Conservation (phyloP, 305 asterid species). For the Petunia hybrid region DNA sequence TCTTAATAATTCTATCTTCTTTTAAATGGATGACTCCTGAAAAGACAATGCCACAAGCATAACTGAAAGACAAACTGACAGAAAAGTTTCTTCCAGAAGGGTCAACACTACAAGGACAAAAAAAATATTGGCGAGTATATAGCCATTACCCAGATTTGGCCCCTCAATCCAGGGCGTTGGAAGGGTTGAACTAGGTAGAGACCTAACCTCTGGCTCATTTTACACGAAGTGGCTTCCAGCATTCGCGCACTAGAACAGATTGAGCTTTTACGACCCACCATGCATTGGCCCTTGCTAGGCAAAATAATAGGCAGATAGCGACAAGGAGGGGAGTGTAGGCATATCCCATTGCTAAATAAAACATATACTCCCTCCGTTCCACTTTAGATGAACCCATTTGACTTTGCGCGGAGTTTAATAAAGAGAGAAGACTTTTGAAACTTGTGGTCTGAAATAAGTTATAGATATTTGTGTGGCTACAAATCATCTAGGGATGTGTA, state of each 20-base stretch:
- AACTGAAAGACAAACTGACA: conserved; percentile 1
- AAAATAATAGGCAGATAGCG: conserved; percentile 23
- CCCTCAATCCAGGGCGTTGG: conserved; percentile 38
- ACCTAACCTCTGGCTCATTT: conserved; percentile 36
- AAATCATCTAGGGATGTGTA: no score
- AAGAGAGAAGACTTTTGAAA: no score
- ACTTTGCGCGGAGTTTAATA: no score
- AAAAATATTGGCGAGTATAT: neutral
- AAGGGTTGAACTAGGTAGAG: conserved; percentile 36
- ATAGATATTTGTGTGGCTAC: no score
- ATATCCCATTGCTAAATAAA: neutral
- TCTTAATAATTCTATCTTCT: conserved; percentile 20
- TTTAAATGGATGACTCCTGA: conserved; percentile 10
- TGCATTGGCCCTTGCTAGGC: conserved; percentile 28
- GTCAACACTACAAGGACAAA: neutral
- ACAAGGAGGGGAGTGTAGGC: conserved; percentile 18
- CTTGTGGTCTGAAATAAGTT: no score
- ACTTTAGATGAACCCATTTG: no score
- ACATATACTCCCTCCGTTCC: neutral
- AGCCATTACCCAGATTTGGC: conserved; percentile 36
- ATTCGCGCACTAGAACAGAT: conserved; percentile 36
- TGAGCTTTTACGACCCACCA: conserved; percentile 35
- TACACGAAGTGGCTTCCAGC: conserved; percentile 39
- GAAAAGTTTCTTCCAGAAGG: conserved; percentile 6
- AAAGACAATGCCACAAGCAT: neutral